Evolutionary conservation across 73 alveolate species (phyloP).

Genomic region (Tetrahymena thermophila): DNA sequence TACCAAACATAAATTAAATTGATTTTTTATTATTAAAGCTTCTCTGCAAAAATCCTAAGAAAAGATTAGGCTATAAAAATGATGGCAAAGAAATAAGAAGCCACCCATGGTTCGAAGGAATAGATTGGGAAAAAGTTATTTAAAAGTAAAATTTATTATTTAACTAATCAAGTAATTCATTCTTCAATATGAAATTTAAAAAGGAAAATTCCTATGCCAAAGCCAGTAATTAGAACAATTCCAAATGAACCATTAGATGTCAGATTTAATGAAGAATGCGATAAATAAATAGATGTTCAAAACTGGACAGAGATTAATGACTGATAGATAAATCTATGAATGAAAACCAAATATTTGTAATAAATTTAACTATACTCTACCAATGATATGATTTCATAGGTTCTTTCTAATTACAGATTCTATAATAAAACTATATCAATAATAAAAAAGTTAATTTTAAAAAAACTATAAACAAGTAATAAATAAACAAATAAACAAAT

Average conservation of each 20-base stretch:
- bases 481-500: no score
- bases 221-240: neutral
- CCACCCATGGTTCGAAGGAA: slow-evolving; percentile 72
- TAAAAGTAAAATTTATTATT: slow-evolving; percentile 6
- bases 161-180: neutral
- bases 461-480: no score
- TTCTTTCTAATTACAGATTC: neutral
- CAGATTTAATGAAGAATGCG: neutral
- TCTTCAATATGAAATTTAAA: neutral
- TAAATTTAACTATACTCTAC: neutral
- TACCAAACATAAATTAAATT: slow-evolving; percentile 21
- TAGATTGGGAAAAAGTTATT: slow-evolving; percentile 62
- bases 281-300: neutral
- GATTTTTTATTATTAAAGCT: slow-evolving; percentile 5
- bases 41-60: slow-evolving; percentile 65
- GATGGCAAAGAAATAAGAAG: slow-evolving; percentile 78
- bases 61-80: slow-evolving; percentile 64
- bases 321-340: neutral
- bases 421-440: no score
- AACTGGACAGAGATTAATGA: neutral
- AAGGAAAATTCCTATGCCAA: neutral
- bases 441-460: no score
- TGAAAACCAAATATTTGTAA: neutral
- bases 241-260: neutral
- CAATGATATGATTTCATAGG: neutral